Evolutionary conservation across 352 stramenopile species (phyloP), one percentile per base, ranked within the genome.

Genomic region (Globisporangium parvum): DNA sequence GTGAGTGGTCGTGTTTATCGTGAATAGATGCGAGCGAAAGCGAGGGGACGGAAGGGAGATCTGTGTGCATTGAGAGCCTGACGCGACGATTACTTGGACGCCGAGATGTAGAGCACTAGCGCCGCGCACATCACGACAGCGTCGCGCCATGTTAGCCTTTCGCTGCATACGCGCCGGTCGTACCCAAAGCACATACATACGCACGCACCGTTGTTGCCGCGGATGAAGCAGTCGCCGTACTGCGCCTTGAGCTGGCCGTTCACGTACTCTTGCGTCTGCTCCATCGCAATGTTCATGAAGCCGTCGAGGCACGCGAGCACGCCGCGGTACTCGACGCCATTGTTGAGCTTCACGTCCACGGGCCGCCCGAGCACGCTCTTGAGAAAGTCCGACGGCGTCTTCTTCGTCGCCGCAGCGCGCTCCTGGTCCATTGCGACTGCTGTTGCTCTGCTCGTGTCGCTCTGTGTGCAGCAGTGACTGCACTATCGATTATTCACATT

Each of bases 271-370:
- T 99, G 97, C 53, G 97, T 99, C 77, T 99, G 97, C 75, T 99
- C 97, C 96, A 99, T 98, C 37, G 97, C 97, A 78, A 99, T 99
- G 80, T 99, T 99, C 96, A 99, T 98, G 76, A 99, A 99, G 37
- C 97, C 97, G 82, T 99, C 98, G 41, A 99, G 85, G 69, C 97
- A 99, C 18, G 95, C 96, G 48, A 99, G 77, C 28, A 99, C 90
- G 63, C 97, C 96, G 65, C 94, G 93, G 77, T 99, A 99, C 75
- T 98, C 91, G 49, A 98, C 96, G 59, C 97, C 97, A 42, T 97
- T 98, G 87, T 99, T 99, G 23, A 99, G 85, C 70, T 99, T 98
- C 21, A 99, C 97, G 66, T 93, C 87, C 49, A 99, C 97, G 41
- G 97, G 96, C 39, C 93, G 82, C 20, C 97, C 97, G 47, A 99